A percentile compares a stretch with the other conserved stretches of the same genome.
These are phyloP conservation scores for Beauveria rudraprayagi DNA, from an alignment of 2,329 filamentous ascomycete genomes.

Conservation along the genomic window DNA sequence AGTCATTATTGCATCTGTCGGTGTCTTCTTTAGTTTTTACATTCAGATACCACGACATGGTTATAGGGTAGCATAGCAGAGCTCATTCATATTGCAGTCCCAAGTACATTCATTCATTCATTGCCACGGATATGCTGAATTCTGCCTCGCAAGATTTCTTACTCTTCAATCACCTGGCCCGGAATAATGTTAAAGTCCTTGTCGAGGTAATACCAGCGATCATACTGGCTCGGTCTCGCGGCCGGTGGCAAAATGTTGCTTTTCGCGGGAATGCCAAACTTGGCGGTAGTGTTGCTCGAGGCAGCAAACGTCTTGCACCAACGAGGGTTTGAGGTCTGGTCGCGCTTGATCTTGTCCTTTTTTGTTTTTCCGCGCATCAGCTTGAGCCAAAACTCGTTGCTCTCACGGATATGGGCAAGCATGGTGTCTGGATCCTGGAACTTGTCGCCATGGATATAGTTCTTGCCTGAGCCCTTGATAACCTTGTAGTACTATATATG, in stretches of 20 bases:
- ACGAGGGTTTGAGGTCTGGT: constrained; percentile 29
- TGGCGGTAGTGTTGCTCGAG: constrained; percentile 23
- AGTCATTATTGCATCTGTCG: not conserved
- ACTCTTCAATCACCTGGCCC: constrained; percentile 5
- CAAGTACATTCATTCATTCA: not conserved
- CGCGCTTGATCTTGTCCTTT: constrained; percentile 30
- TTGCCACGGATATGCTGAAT: no score
- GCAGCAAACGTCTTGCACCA: constrained; percentile 25
- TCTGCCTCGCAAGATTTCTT: no score
- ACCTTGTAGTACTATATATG: constrained; percentile 32
- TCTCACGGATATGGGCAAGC: constrained; percentile 24
- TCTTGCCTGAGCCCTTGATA: constrained; percentile 25
- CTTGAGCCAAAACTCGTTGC: constrained; percentile 31
- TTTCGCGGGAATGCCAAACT: constrained; percentile 24
- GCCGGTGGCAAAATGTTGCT: constrained; percentile 23
- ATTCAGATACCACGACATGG: not conserved
- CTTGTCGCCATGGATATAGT: constrained; percentile 28
- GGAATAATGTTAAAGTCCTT: constrained; percentile 22
- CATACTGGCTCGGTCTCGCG: constrained; percentile 24
- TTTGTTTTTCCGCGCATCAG: constrained; percentile 30
- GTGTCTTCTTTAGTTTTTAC: not conserved
- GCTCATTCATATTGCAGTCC: not conserved
- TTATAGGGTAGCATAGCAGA: not conserved
- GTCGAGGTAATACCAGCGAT: constrained; percentile 31
- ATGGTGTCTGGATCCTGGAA: constrained; percentile 29